Base-by-base conservation (phyloP, 2,329 filamentous ascomycete genomes). In the Aspergillus sp. region DNA sequence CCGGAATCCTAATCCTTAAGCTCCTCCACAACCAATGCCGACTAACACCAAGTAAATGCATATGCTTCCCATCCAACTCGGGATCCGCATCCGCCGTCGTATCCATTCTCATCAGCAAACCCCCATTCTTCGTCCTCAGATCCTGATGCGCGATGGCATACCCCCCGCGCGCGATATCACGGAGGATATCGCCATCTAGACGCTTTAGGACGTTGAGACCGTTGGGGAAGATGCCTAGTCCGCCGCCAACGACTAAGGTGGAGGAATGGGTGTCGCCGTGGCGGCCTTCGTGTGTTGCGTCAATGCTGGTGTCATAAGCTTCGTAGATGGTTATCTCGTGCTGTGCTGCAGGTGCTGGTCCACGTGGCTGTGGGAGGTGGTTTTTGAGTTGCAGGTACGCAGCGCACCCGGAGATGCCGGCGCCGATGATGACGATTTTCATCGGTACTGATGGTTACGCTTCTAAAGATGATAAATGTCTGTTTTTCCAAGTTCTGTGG, bases 361-460 rank as follows among this genome's bases (percentile, higher is more conserved):
- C 27, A 30, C 27, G 33, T 1, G 56, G 46, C 22, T 60, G 51
- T 4, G 69, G 72, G 8, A 79, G 71, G 51, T 75, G 72, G 53
- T 78, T 78, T 51, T 70, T 70, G 4, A 79, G 64, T 33, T 70
- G 68, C 9, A 79, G 68, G 54, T 78, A 79, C 40, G 66, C 66
- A 11, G 72, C 56, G 51, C 74, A 75, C 24, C 76, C 77, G 49
- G 69, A 68, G 57, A 79, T 77, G 33, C 75, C 77, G 13, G 67
- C 76, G n/a, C 77, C 77, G 39, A 79, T 66, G 13, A 79, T 77
- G 20, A 73, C 66, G 39, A 79, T 76, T 58, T 75, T 77, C 76
- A 78, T 77, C 5, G 30, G 6, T 13, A n/a, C 15, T 37, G 34
- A 37, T 37, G 6, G 9, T 30, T 30, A 30, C 9, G 27, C 8